Evolutionary conservation across 78 protist species (phyloP).

Genomic region (Paratrimastix pyriformis): DNA sequence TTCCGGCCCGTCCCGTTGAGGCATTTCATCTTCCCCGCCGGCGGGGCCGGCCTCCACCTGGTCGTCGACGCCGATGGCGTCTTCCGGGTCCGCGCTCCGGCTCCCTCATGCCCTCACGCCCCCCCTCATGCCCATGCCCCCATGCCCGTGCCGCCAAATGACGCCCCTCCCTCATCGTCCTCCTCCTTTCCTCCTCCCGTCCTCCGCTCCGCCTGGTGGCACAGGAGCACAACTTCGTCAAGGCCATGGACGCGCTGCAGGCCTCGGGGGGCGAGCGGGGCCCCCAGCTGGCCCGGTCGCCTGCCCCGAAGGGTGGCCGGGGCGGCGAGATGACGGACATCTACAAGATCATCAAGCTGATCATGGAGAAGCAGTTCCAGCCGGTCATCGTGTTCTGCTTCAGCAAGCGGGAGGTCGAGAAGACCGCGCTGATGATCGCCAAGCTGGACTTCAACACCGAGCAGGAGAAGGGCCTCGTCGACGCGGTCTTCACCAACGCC

Average conservation of each 20-base stretch:
- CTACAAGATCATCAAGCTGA: slow-evolving; percentile 56
- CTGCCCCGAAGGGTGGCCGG: background rate
- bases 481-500: slow-evolving; percentile 60
- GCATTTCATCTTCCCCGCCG: slow-evolving; percentile 51
- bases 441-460: slow-evolving; percentile 30
- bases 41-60: slow-evolving; percentile 70
- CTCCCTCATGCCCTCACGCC: background rate
- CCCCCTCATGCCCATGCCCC: background rate
- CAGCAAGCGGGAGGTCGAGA: slow-evolving; percentile 40
- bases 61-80: slow-evolving; percentile 63
- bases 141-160: background rate
- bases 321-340: background rate
- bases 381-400: slow-evolving; percentile 52
- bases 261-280: background rate
- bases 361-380: slow-evolving; percentile 62
- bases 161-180: background rate
- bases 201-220: background rate
- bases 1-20: slow-evolving; percentile 86
- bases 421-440: slow-evolving; percentile 13
- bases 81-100: slow-evolving; percentile 40
- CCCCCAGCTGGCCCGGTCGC: background rate
- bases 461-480: slow-evolving; percentile 41
- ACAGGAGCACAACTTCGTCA: slow-evolving; percentile 47
- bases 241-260: slow-evolving; percentile 36
- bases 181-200: too few species aligned